Conservation (phyloP, 768 basidiomycete species). For the Mycena maculata region DNA sequence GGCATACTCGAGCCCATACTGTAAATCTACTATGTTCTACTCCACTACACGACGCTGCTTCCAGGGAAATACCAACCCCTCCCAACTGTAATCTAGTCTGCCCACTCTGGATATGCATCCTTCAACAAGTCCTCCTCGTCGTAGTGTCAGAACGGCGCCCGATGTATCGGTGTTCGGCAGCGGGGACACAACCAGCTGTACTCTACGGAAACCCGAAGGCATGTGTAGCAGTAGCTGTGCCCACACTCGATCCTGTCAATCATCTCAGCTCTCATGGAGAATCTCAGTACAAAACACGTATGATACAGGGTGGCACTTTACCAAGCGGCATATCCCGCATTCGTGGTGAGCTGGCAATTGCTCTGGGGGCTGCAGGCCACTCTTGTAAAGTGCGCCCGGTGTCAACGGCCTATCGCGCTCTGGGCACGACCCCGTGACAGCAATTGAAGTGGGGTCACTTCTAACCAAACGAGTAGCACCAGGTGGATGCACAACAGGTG, state of each 20-base stretch:
- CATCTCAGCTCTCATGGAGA: background rate
- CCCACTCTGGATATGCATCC: background rate
- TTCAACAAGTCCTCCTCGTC: background rate
- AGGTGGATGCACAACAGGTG: no score
- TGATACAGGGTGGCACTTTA: constrained; percentile 42
- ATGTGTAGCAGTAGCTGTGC: constrained; percentile 3
- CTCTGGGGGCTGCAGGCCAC: no score
- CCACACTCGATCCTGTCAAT: background rate
- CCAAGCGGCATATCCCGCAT: constrained; percentile 43
- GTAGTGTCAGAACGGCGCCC: background rate
- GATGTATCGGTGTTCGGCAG: background rate
- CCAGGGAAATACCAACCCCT: background rate
- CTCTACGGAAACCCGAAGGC: background rate
- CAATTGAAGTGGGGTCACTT: no score
- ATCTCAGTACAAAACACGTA: background rate
- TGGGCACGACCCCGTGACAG: no score
- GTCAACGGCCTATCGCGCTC: no score
- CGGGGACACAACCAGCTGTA: background rate
- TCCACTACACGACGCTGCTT: background rate
- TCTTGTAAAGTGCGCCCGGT: no score
- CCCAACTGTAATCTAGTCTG: background rate
- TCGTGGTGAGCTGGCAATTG: no score
- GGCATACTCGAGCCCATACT: no score
- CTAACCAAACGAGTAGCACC: no score
- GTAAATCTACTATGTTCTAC: background rate